A percentile compares a stretch with the other conserved stretches of the same genome.
These are phyloP conservation scores for Papiliotrema flavescens DNA, from an alignment of 1,284 basidiomycete genomes.

Conservation along the genomic window DNA sequence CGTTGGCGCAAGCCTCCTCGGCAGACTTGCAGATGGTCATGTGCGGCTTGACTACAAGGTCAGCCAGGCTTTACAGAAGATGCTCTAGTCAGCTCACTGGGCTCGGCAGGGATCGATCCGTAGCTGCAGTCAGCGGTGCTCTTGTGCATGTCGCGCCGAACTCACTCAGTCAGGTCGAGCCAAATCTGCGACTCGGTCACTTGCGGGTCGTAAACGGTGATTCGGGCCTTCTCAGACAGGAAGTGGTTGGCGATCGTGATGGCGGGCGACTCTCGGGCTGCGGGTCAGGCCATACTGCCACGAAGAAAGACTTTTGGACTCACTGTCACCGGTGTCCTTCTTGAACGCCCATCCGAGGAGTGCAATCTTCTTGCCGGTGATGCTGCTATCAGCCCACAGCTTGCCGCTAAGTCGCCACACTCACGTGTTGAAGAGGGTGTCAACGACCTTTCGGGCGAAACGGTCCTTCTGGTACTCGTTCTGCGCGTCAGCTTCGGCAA, in stretches of 20 bases:
- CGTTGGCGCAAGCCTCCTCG: constrained; percentile 79
- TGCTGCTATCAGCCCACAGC: constrained; percentile 17
- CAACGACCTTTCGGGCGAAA: constrained; percentile 85
- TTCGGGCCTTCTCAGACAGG: constrained; percentile 77
- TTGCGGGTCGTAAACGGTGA: constrained; percentile 92
- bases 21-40: constrained; percentile 74
- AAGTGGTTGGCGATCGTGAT: constrained; percentile 94
- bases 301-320: constrained; percentile 5
- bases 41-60: constrained; percentile 85
- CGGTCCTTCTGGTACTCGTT: constrained; percentile 92
- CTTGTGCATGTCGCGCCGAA: not conserved
- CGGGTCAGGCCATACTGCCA: not conserved
- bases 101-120: constrained; percentile 5
- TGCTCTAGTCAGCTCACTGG: too few relatives aligned
- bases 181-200: constrained; percentile 55
- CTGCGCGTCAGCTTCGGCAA: constrained; percentile 10
- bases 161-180: constrained; percentile 54
- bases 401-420: constrained; percentile 22
- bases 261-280: constrained; percentile 86
- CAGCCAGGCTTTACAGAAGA: too few relatives aligned
- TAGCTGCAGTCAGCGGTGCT: constrained; percentile 32
- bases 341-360: constrained; percentile 90
- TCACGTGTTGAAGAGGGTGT: constrained; percentile 90
- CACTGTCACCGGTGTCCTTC: constrained; percentile 88
- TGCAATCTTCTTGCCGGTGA: constrained; percentile 77